Base-by-base conservation (phyloP, 106 monocot species). In the Chionographis japonica region DNA sequence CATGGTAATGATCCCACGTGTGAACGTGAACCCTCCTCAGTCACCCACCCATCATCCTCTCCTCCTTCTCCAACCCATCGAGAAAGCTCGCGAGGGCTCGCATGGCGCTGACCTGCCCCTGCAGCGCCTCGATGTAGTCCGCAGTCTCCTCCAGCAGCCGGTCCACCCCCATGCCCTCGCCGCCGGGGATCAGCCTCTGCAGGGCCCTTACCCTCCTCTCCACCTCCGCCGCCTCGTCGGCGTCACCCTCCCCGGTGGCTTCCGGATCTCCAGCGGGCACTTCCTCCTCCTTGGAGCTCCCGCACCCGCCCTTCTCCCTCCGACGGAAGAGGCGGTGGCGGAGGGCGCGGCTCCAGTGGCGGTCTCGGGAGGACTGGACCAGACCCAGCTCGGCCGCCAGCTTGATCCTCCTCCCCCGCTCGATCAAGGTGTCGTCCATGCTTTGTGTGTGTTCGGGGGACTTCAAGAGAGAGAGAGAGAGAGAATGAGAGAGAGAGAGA, bases 91-190 rank as follows among this genome's bases (percentile, higher is more conserved):
- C 67, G 10, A 85, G 66, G 6, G 85, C 74, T 37, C 70, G 65
- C 89, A 89, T 89, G 56, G 62, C 71, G 37, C 40, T 50, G 40
- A 89, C 79, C 67, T 83, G 78, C 58, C 17, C 66, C 58, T 68
- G 63, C 58, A 89, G 68, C 8, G 85, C 79, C 54, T 77, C 72
- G 65, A 89, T 83, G 65, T 89, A 89, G 53, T 79, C 85, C 0
- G 82, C 89, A 17, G 89, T 83, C 74, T 89, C 85, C 61, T 89
- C 79, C 54, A 89, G 74, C 40, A 89, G 69, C 52, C 38, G 27
- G 5, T 85, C 82, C 35, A 79, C 42, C 15, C 37, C 76, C 75
- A 89, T 60, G 16, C 65, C 73, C 60, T 89, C 82, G 2, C 82
- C 85, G 8, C 85, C 82, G 0, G 89, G 89, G 4, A 89, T 82